Evolutionary conservation across 306 rosid genomes (phyloP).

Genomic region (Cucurbita argyrosperma): DNA sequence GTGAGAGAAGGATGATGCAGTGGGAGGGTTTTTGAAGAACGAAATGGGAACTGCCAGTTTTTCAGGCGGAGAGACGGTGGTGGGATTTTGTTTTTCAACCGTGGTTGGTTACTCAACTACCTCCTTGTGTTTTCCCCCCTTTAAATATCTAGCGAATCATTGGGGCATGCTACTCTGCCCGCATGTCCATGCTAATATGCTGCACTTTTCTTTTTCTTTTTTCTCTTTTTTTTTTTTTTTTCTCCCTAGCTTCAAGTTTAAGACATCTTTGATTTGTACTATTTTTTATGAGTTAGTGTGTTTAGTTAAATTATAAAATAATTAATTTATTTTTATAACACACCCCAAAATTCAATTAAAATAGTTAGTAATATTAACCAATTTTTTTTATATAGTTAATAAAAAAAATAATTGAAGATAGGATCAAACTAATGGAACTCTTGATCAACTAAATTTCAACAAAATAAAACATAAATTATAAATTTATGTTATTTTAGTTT

Average conservation of each 20-base stretch:
- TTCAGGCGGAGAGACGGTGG: not conserved
- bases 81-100: constrained; percentile 8
- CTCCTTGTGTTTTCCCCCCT: not conserved
- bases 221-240: not conserved
- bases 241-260: not conserved
- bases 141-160: not conserved
- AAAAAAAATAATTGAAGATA: not conserved
- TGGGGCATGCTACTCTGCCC: not conserved
- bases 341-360: not conserved
- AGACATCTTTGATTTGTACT: not conserved
- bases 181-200: not conserved
- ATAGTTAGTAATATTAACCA: not conserved
- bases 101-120: constrained; percentile 15
- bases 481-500: not conserved
- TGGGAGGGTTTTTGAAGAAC: not conserved
- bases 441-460: not conserved
- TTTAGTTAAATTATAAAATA: too few relatives aligned
- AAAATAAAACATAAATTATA: not conserved
- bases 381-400: not conserved
- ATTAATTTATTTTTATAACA: too few relatives aligned
- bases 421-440: not conserved
- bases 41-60: constrained; percentile 12
- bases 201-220: not conserved
- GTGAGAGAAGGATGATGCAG: not conserved
- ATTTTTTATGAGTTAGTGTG: not conserved